These are phyloP conservation scores for Nemania diffusa DNA, from an alignment of 2,329 filamentous ascomycete genomes.

Conservation along the genomic window DNA sequence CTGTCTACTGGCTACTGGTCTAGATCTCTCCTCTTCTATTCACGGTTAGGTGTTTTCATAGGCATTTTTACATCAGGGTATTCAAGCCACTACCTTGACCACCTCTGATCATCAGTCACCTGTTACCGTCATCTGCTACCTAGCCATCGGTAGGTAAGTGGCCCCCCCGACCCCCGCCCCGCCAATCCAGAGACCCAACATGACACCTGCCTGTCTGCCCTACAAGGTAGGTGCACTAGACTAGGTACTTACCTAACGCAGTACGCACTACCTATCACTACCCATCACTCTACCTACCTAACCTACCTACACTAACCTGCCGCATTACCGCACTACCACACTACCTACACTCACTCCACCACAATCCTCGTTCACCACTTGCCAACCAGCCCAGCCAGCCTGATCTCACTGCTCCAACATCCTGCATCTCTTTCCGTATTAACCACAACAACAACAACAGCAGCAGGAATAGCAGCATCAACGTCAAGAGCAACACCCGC, in stretches of 20 bases:
- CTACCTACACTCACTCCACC: neutral
- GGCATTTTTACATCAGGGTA: too few relatives aligned
- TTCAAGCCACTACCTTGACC: too few relatives aligned
- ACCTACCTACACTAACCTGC: too few relatives aligned
- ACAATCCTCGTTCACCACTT: neutral
- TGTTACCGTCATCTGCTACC: neutral
- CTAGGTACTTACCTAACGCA: too few relatives aligned
- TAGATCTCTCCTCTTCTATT: too few relatives aligned
- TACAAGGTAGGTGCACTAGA: neutral
- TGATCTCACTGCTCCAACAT: neutral
- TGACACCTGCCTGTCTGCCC: neutral
- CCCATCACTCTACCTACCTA: too few relatives aligned
- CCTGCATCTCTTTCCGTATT: neutral
- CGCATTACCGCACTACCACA: too few relatives aligned
- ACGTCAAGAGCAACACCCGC: neutral
- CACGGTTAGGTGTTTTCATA: too few relatives aligned
- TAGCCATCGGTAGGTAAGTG: conserved; percentile 6
- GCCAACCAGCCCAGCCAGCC: conserved; percentile 2
- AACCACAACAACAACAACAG: neutral
- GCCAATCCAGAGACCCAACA: conserved; percentile 15
- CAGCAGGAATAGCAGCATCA: neutral
- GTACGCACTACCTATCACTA: too few relatives aligned
- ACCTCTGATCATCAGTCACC: neutral
- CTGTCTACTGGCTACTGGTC: too few relatives aligned
- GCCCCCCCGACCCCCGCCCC: conserved; percentile 10